Evolutionary conservation across 805 yeast genomes (phyloP).

Genomic region (Priceomyces melissophilus): DNA sequence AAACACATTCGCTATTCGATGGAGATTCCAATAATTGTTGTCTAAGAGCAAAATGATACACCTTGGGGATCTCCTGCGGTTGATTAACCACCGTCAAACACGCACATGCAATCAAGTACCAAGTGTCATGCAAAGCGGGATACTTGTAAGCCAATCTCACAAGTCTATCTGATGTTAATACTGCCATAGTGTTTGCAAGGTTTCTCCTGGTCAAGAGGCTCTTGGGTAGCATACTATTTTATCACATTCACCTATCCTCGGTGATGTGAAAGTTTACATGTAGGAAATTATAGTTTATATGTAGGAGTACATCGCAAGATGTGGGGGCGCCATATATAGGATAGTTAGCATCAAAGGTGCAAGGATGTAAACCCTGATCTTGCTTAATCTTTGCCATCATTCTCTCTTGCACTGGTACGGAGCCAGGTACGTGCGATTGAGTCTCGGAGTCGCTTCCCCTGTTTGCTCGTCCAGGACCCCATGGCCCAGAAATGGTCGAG

Average conservation of each 20-base stretch:
- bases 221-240: too few relatives aligned
- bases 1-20: constrained; percentile 19
- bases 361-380: too few relatives aligned
- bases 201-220: not conserved
- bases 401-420: constrained; percentile 21
- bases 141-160: constrained; percentile 48
- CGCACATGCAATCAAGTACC: constrained; percentile 82
- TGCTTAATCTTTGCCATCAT: not conserved
- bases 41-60: constrained; percentile 65
- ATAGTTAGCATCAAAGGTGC: too few relatives aligned
- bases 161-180: constrained; percentile 56
- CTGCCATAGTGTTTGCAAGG: constrained; percentile 10
- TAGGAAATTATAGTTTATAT: too few relatives aligned
- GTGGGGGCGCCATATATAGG: too few relatives aligned
- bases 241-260: too few relatives aligned
- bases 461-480: constrained; percentile 52
- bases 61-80: constrained; percentile 73
- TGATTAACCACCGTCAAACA: constrained; percentile 77
- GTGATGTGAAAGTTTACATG: too few relatives aligned
- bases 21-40: constrained; percentile 39
- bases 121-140: constrained; percentile 52
- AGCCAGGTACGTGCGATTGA: constrained; percentile 58
- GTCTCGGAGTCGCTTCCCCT: constrained; percentile 48
- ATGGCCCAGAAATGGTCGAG: constrained; percentile 63
- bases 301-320: too few relatives aligned